phyloP scores from a whole-genome alignment of 2,329 filamentous ascomycete species.

The Colletotrichum truncatum region DNA sequence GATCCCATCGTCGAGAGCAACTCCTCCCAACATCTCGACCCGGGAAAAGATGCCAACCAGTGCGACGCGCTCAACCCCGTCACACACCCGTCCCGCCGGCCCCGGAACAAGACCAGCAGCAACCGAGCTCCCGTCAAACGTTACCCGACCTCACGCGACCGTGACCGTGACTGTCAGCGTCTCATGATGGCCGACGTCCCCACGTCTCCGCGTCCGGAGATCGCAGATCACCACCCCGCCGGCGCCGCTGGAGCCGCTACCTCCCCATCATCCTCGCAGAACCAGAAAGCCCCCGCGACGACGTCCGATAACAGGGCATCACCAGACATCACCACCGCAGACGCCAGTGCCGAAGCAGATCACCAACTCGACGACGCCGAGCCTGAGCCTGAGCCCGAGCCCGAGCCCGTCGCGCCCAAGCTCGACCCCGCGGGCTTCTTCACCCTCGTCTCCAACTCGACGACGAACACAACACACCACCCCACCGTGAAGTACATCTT shows the following conservation, averaged over 20 bases:
- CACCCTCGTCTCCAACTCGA: conserved; percentile 80
- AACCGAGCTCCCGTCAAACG: background rate
- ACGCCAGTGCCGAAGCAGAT: background rate
- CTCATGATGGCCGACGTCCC: conserved; percentile 28
- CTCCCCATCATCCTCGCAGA: conserved; percentile 13
- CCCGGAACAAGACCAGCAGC: background rate
- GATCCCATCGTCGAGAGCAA: conserved; percentile 16
- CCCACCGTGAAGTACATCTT: conserved; percentile 94
- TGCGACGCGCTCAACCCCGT: background rate
- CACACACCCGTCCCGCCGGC: background rate
- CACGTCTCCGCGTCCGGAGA: conserved; percentile 15
- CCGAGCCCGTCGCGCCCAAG: background rate
- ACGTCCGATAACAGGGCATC: background rate
- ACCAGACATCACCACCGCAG: background rate
- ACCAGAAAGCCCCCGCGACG: background rate
- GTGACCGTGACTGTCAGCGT: too few species aligned
- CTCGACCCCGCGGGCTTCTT: conserved; percentile 63
- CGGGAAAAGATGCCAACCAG: conserved; percentile 23
- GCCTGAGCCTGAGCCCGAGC: background rate
- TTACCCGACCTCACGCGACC: background rate
- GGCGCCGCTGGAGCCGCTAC: background rate
- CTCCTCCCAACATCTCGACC: background rate
- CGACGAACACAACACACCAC: conserved; percentile 80
- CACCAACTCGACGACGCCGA: background rate
- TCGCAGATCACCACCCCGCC: background rate